Evolutionary conservation across 176 grass and related monocot species (phyloP), one percentile per base, ranked within the genome.

Genomic region (Puya raimondii): DNA sequence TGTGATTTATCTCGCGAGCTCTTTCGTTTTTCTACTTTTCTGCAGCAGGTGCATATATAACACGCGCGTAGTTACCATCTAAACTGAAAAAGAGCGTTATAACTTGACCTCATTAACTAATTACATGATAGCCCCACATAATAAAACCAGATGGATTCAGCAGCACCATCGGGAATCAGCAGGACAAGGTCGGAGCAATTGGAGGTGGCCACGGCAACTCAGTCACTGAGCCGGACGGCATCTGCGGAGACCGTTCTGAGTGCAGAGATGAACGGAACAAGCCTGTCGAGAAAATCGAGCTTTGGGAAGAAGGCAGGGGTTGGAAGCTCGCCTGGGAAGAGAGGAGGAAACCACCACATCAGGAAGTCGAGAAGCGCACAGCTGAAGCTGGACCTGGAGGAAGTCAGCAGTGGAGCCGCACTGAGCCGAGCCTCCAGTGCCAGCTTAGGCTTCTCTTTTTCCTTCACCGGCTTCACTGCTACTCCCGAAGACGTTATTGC

Each of bases 351-450:
- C 78, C 78, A 84, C 71, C 83, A 85, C 80, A 89, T 89, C 68
- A 85, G 88, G 66, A 96, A 91, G 81, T 82, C 92, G 10, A 75
- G 92, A 25, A 96, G 92, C 70, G 84, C 67, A 48, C 92, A 96
- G 81, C 86, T 92, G 26, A 89, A 76, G 87, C 71, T 91, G 67
- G 91, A 91, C 74, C 56, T 74, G 63, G 84, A 91, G 29, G 92
- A 96, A 47, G 81, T 96, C 50, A 78, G 76, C 87, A 85, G 88
- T 70, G 49, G 83, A 2, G 79, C 88, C 12, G 92, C 88, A 50
- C 86, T 96, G 71, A 96, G 92, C 85, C 80, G 92, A 76, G 92
- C 92, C 4, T 96, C 92, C 70, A 96, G 92, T 78, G 92, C 92
- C 64, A 91, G 92, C 86, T 85, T 96, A 61, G 92, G 92, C 21